Conservation (phyloP, 257 asterid species). For the Nicotiana noctiflora region DNA sequence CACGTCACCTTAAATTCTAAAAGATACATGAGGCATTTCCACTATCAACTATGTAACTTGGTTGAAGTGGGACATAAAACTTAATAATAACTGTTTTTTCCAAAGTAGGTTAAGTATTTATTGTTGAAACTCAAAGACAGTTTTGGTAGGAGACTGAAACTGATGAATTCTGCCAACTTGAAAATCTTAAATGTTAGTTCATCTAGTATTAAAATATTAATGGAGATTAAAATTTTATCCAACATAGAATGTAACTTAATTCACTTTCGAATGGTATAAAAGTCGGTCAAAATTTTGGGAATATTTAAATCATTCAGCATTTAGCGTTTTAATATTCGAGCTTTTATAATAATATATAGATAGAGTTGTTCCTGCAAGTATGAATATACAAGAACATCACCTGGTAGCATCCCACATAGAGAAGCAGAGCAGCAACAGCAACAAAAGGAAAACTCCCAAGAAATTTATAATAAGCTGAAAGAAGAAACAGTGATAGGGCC, state of each 20-base stretch:
- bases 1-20: too few species aligned
- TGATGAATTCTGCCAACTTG: neutral
- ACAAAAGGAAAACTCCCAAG: constrained; percentile 72
- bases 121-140: neutral
- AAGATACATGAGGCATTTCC: too few species aligned
- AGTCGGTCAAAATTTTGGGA: too few species aligned
- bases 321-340: neutral
- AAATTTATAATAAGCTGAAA: constrained; percentile 92
- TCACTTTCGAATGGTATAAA: neutral
- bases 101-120: neutral
- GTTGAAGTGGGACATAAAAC: too few species aligned
- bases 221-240: neutral
- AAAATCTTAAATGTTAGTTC: neutral
- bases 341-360: too few species aligned
- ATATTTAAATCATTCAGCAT: too few species aligned
- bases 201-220: too few species aligned
- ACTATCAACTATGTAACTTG: too few species aligned
- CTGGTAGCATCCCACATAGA: constrained; percentile 98
- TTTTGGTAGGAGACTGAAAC: neutral
- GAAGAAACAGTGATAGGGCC: constrained; percentile 86
- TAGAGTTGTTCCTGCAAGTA: neutral
- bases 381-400: constrained; percentile 24
- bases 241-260: neutral
- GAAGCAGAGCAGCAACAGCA: constrained; percentile 91
- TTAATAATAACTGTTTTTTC: too few species aligned